phyloP scores from a whole-genome alignment of 768 basidiomycete genomes.

The Leucocoprinus birnbaumii region DNA sequence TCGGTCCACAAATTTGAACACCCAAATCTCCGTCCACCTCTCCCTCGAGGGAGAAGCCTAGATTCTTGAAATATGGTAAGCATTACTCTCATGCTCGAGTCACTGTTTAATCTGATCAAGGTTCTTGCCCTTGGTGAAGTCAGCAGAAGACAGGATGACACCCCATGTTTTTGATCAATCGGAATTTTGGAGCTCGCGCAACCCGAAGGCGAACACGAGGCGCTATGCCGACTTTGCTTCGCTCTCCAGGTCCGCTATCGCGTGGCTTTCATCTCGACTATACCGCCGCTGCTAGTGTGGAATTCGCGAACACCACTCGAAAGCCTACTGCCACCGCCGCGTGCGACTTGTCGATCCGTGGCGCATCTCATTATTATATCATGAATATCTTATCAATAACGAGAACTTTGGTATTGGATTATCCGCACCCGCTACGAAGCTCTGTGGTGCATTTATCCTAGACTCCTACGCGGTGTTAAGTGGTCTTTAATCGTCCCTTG shows the following conservation, averaged over 20 bases:
- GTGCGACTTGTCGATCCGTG: constrained; percentile 11
- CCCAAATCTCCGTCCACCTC: neutral
- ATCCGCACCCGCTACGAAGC: neutral
- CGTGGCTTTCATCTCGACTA: constrained; percentile 6
- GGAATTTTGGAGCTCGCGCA: neutral
- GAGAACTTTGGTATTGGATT: neutral
- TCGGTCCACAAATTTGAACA: neutral
- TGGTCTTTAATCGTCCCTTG: neutral
- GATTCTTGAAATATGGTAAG: neutral
- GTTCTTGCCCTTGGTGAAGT: neutral
- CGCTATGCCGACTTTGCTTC: neutral
- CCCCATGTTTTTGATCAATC: neutral
- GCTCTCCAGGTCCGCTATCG: constrained; percentile 1
- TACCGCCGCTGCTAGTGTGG: neutral
- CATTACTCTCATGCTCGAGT: neutral
- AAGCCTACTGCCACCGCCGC: constrained; percentile 7
- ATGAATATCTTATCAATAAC: neutral
- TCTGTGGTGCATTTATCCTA: neutral
- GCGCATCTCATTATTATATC: neutral
- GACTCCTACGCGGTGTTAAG: neutral
- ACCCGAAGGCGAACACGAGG: neutral
- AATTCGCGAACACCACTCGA: constrained; percentile 9
- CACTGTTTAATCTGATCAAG: neutral
- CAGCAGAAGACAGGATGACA: neutral
- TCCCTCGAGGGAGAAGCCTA: neutral